Percentiles rank a stretch among this genome's conserved stretches.
Conservation (phyloP, 371 early-diverging fungal species). For the Mucor irregularis region DNA sequence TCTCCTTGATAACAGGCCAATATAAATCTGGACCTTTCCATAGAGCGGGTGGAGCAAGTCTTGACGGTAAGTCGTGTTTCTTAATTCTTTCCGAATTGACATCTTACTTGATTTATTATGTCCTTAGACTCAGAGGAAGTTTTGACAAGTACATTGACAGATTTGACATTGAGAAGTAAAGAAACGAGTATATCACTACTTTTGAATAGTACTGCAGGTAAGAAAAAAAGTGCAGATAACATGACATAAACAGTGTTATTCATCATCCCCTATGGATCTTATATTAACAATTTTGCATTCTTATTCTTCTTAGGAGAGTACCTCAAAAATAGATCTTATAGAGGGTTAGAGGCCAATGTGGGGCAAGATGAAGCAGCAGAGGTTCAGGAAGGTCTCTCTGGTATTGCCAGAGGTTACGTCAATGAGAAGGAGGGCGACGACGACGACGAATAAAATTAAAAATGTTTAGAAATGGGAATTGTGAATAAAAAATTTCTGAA, state of each 20-base stretch:
- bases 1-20: constrained; percentile 87
- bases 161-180: constrained; percentile 58
- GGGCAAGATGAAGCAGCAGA: constrained; percentile 66
- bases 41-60: constrained; percentile 23
- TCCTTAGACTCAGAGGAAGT: constrained; percentile 19
- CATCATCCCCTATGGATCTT: background rate
- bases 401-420: constrained; percentile 85
- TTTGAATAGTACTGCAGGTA: constrained; percentile 79
- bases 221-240: constrained; percentile 10
- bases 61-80: constrained; percentile 25
- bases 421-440: constrained; percentile 44
- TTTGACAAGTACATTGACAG: constrained; percentile 46
- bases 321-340: constrained; percentile 71
- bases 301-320: constrained; percentile 51
- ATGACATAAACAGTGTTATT: background rate
- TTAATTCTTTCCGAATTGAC: background rate
- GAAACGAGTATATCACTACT: constrained; percentile 65
- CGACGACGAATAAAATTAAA: constrained; percentile 4
- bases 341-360: constrained; percentile 75
- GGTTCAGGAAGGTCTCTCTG: constrained; percentile 80
- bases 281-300: constrained; percentile 3
- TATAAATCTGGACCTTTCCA: constrained; percentile 60
- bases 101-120: background rate
- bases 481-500: constrained; percentile 5
- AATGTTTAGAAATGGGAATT: too few species aligned